Conservation (phyloP, 305 asterid species). For the Plantago rigida region DNA sequence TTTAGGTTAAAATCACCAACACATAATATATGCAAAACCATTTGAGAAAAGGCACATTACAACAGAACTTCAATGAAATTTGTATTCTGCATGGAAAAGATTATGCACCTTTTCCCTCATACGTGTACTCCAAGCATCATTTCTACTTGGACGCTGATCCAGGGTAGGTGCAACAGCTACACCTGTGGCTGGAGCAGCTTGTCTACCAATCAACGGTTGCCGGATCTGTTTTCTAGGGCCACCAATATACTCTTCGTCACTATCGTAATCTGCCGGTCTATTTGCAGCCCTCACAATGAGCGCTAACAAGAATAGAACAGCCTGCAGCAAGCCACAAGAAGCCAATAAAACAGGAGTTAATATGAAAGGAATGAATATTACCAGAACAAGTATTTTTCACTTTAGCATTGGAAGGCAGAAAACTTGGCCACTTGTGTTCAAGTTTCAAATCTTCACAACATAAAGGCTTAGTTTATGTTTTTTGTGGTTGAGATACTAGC, state of each 20-base stretch:
- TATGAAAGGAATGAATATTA: not conserved
- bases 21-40: not conserved
- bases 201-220: constrained; percentile 70
- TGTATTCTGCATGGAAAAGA: constrained; percentile 1
- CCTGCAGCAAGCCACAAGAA: constrained; percentile 46
- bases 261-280: constrained; percentile 77
- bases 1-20: not conserved
- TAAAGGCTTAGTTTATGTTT: not conserved
- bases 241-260: constrained; percentile 85
- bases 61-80: not conserved
- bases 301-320: constrained; percentile 74
- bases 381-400: not conserved
- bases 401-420: not conserved
- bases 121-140: constrained; percentile 95
- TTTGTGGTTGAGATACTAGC: not conserved
- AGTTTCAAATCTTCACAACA: not conserved
- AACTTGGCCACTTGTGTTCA: constrained; percentile 9
- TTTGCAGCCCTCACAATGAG: constrained; percentile 86
- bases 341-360: constrained; percentile 14
- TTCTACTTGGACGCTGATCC: constrained; percentile 84
- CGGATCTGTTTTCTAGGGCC: constrained; percentile 80
- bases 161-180: constrained; percentile 59
- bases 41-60: not conserved
- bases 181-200: constrained; percentile 58
- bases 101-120: constrained; percentile 88